phyloP scores from a whole-genome alignment of 2,329 filamentous ascomycete species.

The Teratosphaeria gauchensis region DNA sequence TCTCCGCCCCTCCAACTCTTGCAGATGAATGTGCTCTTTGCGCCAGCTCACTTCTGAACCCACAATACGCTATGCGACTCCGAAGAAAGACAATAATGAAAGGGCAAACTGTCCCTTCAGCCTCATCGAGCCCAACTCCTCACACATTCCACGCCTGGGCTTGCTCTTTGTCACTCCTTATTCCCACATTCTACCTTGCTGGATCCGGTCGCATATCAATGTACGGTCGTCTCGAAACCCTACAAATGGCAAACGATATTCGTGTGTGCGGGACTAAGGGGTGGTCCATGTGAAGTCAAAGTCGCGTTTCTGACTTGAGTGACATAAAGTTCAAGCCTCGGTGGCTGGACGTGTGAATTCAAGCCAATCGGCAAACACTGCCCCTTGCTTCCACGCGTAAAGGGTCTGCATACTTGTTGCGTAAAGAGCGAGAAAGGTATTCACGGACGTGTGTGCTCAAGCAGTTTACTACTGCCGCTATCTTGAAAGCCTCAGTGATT shows the following conservation, averaged over 20 bases:
- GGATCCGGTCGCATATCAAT: not conserved
- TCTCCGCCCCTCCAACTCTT: not conserved
- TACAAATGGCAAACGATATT: not conserved
- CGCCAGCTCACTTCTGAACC: not conserved
- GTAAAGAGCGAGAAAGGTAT: not conserved
- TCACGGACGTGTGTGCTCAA: not conserved
- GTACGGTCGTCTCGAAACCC: not conserved
- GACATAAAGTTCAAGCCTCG: not conserved
- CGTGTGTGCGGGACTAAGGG: not conserved
- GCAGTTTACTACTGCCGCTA: not conserved
- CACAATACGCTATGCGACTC: not conserved
- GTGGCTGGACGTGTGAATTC: not conserved
- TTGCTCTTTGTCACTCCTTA: not conserved
- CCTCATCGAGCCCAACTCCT: not conserved
- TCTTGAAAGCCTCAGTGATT: no score
- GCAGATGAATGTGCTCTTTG: not conserved
- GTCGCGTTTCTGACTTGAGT: not conserved
- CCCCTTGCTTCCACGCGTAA: not conserved
- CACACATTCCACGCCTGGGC: not conserved
- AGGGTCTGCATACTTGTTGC: not conserved
- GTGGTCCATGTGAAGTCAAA: not conserved
- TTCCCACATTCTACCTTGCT: not conserved
- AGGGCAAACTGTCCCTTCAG: not conserved
- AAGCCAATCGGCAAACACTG: not conserved
- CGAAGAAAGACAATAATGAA: not conserved